Conservation (phyloP, 768 basidiomycete species). For the Phanerochaete sordida region DNA sequence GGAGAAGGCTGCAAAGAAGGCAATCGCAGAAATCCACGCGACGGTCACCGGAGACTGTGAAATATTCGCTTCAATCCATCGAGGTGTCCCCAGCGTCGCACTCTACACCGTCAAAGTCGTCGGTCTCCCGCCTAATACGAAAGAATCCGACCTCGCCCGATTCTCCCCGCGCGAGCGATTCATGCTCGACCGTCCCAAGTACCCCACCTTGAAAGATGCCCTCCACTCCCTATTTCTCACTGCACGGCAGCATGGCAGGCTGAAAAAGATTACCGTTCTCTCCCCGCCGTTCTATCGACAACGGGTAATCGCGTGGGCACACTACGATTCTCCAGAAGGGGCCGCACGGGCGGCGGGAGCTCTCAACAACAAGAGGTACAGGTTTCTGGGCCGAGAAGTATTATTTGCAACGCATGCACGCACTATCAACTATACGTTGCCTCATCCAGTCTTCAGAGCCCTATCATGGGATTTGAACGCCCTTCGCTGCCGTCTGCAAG, state of each 20-base stretch:
- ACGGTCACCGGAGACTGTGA: constrained; percentile 34
- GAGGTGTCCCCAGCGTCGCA: constrained; percentile 56
- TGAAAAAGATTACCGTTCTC: constrained; percentile 41
- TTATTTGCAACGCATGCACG: constrained; percentile 54
- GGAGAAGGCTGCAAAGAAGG: constrained; percentile 44
- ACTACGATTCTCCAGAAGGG: constrained; percentile 46
- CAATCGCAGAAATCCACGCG: constrained; percentile 40
- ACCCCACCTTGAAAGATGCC: constrained; percentile 31
- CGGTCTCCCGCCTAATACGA: constrained; percentile 45
- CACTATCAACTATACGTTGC: constrained; percentile 45
- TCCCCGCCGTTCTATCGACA: constrained; percentile 51
- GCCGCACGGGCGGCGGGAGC: constrained; percentile 48
- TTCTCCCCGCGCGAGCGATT: constrained; percentile 23
- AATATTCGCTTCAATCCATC: constrained; percentile 47
- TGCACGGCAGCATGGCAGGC: constrained; percentile 30
- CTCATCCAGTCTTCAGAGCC: constrained; percentile 32
- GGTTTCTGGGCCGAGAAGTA: constrained; percentile 40
- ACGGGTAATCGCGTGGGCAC: constrained; percentile 50
- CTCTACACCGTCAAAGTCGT: constrained; percentile 57
- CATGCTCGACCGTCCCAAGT: constrained; percentile 50
- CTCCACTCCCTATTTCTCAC: constrained; percentile 29
- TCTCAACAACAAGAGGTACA: constrained; percentile 46
- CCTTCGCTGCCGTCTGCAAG: constrained; percentile 33
- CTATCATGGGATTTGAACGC: constrained; percentile 42
- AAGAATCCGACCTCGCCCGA: constrained; percentile 37